A percentile compares a stretch with the other conserved stretches of the same genome.
phyloP scores from a whole-genome alignment of 768 basidiomycete species.

The Tylopilus felleus region DNA sequence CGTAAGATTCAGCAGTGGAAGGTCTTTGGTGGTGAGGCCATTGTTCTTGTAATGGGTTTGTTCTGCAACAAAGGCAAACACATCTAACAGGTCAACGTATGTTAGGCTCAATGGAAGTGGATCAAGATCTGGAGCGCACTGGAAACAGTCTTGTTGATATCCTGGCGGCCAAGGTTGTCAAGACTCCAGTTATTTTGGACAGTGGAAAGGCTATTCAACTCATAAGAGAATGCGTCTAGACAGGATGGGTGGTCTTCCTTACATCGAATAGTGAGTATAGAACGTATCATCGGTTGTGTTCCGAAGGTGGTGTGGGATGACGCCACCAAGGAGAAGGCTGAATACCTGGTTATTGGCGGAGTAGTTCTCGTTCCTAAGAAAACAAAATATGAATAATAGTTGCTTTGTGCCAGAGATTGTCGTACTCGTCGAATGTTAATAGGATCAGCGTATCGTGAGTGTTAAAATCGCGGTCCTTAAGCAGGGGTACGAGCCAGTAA shows the following conservation, averaged over 20 bases:
- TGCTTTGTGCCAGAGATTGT: conserved; percentile 20
- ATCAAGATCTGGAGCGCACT: conserved; percentile 6
- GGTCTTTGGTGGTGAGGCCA: conserved; percentile 22
- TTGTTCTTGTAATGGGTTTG: conserved; percentile 42
- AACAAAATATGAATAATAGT: background rate
- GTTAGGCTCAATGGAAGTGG: background rate
- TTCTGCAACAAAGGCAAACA: conserved; percentile 49
- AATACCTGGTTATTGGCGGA: conserved; percentile 45
- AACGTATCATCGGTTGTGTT: conserved; percentile 49
- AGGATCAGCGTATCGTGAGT: background rate
- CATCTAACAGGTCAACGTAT: conserved; percentile 33
- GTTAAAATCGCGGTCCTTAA: background rate
- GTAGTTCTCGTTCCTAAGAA: conserved; percentile 25
- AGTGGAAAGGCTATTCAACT: conserved; percentile 39
- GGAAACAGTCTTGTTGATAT: conserved; percentile 43
- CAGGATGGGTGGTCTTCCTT: no score
- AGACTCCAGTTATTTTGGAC: conserved; percentile 62
- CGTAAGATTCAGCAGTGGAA: conserved; percentile 41
- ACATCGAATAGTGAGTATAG: conserved; percentile 59
- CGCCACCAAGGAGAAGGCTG: conserved; percentile 43
- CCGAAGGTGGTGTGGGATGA: conserved; percentile 39
- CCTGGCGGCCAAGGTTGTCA: conserved; percentile 54
- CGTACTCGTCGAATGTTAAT: conserved; percentile 1
- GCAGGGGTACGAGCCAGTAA: conserved; percentile 33
- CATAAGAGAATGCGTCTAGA: no score